Conservation (phyloP, 2,329 filamentous ascomycete genomes). For the Fusarium annulatum region DNA sequence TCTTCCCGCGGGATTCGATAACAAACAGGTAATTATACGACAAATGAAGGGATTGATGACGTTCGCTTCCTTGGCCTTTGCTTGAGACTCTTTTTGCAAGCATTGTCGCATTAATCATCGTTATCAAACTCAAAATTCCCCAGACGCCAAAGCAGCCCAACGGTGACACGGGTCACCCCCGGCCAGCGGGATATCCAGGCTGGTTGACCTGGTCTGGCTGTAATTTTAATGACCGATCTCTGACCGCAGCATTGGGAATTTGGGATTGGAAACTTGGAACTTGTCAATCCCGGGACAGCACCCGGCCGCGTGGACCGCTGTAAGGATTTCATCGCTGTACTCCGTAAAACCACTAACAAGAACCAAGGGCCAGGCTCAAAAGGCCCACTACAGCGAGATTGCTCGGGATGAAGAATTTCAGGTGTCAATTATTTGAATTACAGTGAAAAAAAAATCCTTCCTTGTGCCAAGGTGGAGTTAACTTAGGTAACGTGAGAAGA, state of each 20-base stretch:
- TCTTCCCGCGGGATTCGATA: background rate
- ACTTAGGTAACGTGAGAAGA: slow-evolving; percentile 15
- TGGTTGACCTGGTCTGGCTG: background rate
- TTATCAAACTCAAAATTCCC: slow-evolving; percentile 16
- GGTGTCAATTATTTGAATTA: slow-evolving; percentile 8
- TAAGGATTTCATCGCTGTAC: slow-evolving; percentile 2
- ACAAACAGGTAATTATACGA: slow-evolving; percentile 6
- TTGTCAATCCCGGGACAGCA: slow-evolving; percentile 9
- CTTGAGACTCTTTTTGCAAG: slow-evolving; percentile 10
- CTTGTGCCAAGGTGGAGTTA: slow-evolving; percentile 12
- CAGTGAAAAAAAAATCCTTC: background rate
- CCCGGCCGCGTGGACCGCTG: slow-evolving; percentile 20
- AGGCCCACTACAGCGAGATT: slow-evolving; percentile 33
- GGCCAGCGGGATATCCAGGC: slow-evolving; percentile 3
- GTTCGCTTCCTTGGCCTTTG: slow-evolving; percentile 3
- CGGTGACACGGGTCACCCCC: background rate
- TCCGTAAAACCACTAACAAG: background rate
- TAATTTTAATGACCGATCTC: slow-evolving; percentile 22
- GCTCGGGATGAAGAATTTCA: slow-evolving; percentile 21
- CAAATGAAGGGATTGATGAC: slow-evolving; percentile 11
- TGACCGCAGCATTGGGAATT: slow-evolving; percentile 23
- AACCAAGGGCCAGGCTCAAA: slow-evolving; percentile 9
- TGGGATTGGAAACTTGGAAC: slow-evolving; percentile 24
- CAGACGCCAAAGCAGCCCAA: background rate
- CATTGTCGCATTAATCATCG: slow-evolving; percentile 23